phyloP scores from a whole-genome alignment of 1,139 yeast genomes.

The Taphrina pruni region DNA sequence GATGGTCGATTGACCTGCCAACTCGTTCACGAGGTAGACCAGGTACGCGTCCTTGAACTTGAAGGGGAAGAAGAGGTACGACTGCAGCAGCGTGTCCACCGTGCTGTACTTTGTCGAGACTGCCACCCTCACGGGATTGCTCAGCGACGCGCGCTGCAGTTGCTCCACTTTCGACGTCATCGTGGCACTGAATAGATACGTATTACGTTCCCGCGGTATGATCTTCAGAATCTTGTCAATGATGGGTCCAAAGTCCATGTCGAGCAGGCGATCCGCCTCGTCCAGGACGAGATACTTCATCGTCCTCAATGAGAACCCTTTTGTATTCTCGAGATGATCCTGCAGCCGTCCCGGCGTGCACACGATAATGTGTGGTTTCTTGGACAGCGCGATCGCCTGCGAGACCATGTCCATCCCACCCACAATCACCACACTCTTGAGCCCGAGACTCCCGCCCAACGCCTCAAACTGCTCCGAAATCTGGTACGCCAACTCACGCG shows the following conservation, averaged over 20 bases:
- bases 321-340: conserved; percentile 94
- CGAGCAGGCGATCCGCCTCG: conserved; percentile 94
- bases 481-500: conserved; percentile 95
- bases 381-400: conserved; percentile 89
- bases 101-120: conserved; percentile 89
- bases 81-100: conserved; percentile 87
- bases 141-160: conserved; percentile 87
- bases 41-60: conserved; percentile 89
- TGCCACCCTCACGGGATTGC: conserved; percentile 88
- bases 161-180: conserved; percentile 95
- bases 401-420: conserved; percentile 99
- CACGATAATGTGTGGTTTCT: conserved; percentile 91
- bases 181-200: conserved; percentile 92
- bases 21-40: conserved; percentile 80
- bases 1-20: conserved; percentile 83
- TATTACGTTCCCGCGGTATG: conserved; percentile 83
- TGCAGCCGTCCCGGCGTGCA: conserved; percentile 97
- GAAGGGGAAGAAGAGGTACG: conserved; percentile 88
- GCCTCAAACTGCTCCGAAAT: conserved; percentile 96
- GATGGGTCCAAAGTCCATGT: conserved; percentile 96
- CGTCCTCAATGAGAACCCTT: conserved; percentile 82
- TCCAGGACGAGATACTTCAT: conserved; percentile 89
- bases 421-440: conserved; percentile 82
- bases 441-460: conserved; percentile 86
- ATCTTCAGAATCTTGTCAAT: conserved; percentile 82